These are phyloP conservation scores for Poa pratensis DNA, from an alignment of 176 grass and related monocot species.

Conservation along the genomic window DNA sequence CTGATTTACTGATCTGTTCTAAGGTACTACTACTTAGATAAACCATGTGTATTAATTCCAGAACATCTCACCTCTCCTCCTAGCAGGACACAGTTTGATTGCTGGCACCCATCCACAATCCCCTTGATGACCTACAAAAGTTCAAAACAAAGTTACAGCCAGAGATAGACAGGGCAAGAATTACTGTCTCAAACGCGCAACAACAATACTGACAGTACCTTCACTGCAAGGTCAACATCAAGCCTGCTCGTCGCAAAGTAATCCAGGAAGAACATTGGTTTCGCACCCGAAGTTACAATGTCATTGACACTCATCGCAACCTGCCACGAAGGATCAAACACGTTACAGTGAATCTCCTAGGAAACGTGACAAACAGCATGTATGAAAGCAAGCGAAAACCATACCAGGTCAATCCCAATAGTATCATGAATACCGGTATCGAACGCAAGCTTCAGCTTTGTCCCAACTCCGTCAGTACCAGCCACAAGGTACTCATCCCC, in stretches of 20 bases:
- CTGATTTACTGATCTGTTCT: background rate
- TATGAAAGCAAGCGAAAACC: background rate
- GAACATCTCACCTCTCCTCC: constrained; percentile 79
- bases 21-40: background rate
- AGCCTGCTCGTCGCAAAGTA: constrained; percentile 90
- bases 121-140: constrained; percentile 81
- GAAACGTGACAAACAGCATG: background rate
- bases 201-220: constrained; percentile 46
- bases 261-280: constrained; percentile 96
- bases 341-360: background rate
- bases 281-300: constrained; percentile 90
- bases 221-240: constrained; percentile 94
- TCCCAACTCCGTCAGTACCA: constrained; percentile 91
- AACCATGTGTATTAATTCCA: background rate
- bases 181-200: background rate
- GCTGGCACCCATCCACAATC: constrained; percentile 87
- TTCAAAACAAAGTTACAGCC: background rate
- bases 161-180: background rate
- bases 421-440: constrained; percentile 97
- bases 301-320: constrained; percentile 99
- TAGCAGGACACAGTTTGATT: constrained; percentile 78
- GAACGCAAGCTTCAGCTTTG: constrained; percentile 95
- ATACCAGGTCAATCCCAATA: constrained; percentile 94
- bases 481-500: constrained; percentile 83
- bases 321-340: constrained; percentile 37